Base-by-base conservation (phyloP, 2,329 filamentous ascomycete species). In the Colletotrichum phormii region DNA sequence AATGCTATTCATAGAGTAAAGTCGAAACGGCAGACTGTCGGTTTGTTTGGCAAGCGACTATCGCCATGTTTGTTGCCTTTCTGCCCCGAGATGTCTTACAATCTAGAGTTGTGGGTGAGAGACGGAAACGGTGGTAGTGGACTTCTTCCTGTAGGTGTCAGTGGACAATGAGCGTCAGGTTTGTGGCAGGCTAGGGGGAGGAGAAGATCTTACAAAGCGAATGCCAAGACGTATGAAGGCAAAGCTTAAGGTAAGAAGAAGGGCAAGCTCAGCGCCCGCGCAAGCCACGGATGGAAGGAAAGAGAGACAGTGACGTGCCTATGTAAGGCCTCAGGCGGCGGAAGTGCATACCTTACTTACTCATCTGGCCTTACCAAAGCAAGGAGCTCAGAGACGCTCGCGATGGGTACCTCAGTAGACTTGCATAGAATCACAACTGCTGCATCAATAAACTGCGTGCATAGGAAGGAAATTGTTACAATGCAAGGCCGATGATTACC, bases 181-280 rank as follows among this genome's bases (percentile, higher is more conserved):
- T n/a, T 15, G 31, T 35, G 60, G n/a, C 46, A 33, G 22, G 69
- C 57, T 59, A 22, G 15, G 29, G 37, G 42, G 18, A 51, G 53
- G 63, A 35, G 15, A 62, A 60, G 66, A 37, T 65, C 66, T 24
- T 35, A 57, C 9, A 64, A 54, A 55, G 54, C 9, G 18, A 31
- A 55, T 60, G 66, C 60, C 66, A 72, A 64, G 66, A 24, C 26
- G 65, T 70, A 46, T 35, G 59, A 61, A 64, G 46, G 66, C 8
- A 64, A 70, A 72, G 70, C 60, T 61, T 70, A 70, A 64, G 22
- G 42, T 22, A n/a, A 26, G 26, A 35, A 18, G 26, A 35, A 18
- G 22, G 24, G 18, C 33, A 13, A 55, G 33, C 53, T 54, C 54
- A 70, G 60, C 33, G 33, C 64, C 68, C 33, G 35, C 24, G 37